Evolutionary conservation across 2,329 filamentous ascomycete genomes (phyloP).

Genomic region (Trichoderma sp.): DNA sequence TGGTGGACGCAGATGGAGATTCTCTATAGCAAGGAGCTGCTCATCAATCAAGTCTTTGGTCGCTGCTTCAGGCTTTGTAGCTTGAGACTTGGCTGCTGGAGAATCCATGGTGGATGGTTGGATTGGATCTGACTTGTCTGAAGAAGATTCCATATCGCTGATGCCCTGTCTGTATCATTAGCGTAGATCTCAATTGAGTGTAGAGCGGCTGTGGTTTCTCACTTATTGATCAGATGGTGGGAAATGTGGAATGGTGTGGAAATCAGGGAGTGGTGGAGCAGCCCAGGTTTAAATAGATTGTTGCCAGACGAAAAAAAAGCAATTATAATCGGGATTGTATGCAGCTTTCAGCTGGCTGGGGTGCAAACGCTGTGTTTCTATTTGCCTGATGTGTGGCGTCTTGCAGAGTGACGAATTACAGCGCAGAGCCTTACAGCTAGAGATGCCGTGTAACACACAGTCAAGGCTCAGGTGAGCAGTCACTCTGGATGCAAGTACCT

Average conservation of each 20-base stretch:
- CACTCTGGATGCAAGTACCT: neutral
- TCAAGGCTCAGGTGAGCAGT: neutral
- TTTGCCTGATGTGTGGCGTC: neutral
- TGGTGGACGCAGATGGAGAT: too few relatives aligned
- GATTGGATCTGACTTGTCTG: neutral
- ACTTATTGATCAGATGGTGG: neutral
- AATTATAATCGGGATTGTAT: neutral
- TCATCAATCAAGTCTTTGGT: neutral
- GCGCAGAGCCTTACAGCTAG: neutral
- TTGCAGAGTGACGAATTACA: neutral
- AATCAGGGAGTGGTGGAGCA: neutral
- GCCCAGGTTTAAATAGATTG: neutral
- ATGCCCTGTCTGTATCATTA: neutral
- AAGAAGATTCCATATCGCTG: neutral
- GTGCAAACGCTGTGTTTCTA: neutral
- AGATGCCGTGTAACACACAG: neutral
- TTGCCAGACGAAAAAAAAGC: neutral
- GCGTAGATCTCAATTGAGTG: neutral
- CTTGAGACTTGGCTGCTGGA: neutral
- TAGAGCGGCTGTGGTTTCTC: neutral
- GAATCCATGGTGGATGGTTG: neutral
- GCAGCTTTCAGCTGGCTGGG: neutral
- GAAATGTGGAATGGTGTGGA: neutral
- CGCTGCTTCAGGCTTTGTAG: too few relatives aligned
- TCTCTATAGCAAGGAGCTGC: neutral